phyloP scores from a whole-genome alignment of 768 basidiomycete genomes.

The Calocera cornea region DNA sequence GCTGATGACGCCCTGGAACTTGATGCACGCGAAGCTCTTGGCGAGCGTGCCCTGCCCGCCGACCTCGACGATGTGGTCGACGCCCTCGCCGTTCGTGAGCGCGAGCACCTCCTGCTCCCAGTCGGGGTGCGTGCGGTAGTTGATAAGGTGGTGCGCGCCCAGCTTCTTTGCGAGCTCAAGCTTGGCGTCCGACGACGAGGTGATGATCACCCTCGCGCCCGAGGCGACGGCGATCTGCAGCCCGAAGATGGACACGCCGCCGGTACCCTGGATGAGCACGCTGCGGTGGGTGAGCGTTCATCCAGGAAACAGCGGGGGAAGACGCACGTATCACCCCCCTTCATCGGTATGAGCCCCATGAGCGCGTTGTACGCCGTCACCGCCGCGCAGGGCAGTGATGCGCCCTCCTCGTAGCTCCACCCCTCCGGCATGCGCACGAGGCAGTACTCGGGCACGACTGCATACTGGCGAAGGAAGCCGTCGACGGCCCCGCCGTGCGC shows the following conservation, averaged over 20 bases:
- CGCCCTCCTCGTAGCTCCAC: constrained; percentile 49
- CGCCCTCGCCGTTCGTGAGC: constrained; percentile 25
- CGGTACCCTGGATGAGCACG: constrained; percentile 16
- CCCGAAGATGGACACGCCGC: constrained; percentile 33
- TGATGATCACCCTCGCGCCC: constrained; percentile 51
- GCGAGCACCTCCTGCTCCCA: constrained; percentile 44
- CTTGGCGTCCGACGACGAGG: constrained; percentile 54
- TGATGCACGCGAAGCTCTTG: constrained; percentile 31
- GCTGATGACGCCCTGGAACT: constrained; percentile 34
- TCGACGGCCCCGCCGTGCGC: constrained; percentile 10
- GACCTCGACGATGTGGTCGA: constrained; percentile 36
- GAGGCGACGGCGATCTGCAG: constrained; percentile 48
- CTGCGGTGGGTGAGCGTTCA: not conserved
- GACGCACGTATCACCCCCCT: constrained; percentile 42
- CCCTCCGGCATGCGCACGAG: constrained; percentile 42
- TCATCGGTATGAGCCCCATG: constrained; percentile 35
- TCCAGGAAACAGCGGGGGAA: constrained; percentile 20
- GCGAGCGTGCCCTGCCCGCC: constrained; percentile 40
- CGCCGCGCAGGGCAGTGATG: constrained; percentile 49
- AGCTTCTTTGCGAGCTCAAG: constrained; percentile 38
- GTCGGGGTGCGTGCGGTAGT: constrained; percentile 43
- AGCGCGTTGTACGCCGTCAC: constrained; percentile 53
- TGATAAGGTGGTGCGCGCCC: constrained; percentile 43
- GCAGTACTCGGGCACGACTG: constrained; percentile 31
- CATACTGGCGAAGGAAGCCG: constrained; percentile 39